phyloP scores from a whole-genome alignment of 352 stramenopile species.

The Globisporangium canariense region DNA sequence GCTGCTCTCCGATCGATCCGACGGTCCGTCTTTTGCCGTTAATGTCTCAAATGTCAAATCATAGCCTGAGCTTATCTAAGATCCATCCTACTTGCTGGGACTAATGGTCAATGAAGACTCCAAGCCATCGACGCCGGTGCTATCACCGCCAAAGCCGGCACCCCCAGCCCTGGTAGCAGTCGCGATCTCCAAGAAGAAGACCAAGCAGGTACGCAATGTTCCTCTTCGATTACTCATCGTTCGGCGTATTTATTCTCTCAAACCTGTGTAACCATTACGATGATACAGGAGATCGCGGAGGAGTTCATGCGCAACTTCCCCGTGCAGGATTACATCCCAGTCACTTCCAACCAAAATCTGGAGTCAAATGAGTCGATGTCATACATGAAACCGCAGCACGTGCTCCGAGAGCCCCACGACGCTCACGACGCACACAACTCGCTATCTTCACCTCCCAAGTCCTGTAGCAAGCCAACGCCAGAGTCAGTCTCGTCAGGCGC shows the following conservation, averaged over 20 bases:
- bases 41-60: too few relatives aligned
- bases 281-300: constrained; percentile 36
- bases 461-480: neutral
- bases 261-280: neutral
- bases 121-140: neutral
- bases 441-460: neutral
- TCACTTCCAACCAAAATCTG: neutral
- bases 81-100: too few relatives aligned
- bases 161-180: neutral
- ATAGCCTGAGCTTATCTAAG: too few relatives aligned
- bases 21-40: neutral
- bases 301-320: constrained; percentile 68
- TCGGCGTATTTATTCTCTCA: too few relatives aligned
- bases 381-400: neutral
- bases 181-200: constrained; percentile 2
- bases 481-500: neutral
- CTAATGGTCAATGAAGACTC: neutral
- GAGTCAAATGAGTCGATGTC: neutral
- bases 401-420: neutral
- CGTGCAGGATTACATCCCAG: constrained; percentile 68
- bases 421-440: neutral
- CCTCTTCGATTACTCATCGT: neutral
- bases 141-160: neutral
- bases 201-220: constrained; percentile 10
- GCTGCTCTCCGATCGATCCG: constrained; percentile 27